These are phyloP conservation scores for Cutaneotrichosporon sp. DNA, from an alignment of 1,284 basidiomycete species.

Conservation along the genomic window DNA sequence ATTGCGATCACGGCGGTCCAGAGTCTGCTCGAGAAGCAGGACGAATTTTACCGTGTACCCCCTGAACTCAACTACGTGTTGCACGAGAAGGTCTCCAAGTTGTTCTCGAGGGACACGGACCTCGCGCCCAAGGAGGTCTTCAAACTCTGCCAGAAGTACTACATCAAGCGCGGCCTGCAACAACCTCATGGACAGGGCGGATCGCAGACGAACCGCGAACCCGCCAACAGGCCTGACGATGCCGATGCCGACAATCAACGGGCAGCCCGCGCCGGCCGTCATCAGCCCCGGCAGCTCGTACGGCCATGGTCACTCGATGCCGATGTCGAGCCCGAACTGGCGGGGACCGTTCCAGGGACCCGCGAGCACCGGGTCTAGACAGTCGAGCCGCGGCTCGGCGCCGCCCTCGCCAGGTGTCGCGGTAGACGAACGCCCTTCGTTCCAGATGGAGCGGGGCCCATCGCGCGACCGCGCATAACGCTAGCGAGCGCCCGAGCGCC, in stretches of 20 bases:
- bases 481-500: not conserved
- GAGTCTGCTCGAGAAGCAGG: conserved; percentile 84
- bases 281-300: conserved; percentile 5
- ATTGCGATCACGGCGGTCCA: conserved; percentile 83
- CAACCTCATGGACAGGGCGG: not conserved
- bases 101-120: conserved; percentile 77
- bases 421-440: conserved; percentile 31
- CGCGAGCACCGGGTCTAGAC: conserved; percentile 48
- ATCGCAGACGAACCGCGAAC: not conserved
- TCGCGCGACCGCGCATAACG: conserved; percentile 41
- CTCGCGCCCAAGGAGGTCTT: conserved; percentile 83
- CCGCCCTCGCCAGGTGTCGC: conserved; percentile 37
- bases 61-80: conserved; percentile 78
- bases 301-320: conserved; percentile 5
- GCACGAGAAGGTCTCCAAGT: conserved; percentile 69
- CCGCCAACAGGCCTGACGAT: not conserved
- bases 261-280: conserved; percentile 3
- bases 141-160: conserved; percentile 82
- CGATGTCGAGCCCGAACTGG: conserved; percentile 31
- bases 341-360: conserved; percentile 44
- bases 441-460: conserved; percentile 45
- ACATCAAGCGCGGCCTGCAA: conserved; percentile 38
- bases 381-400: conserved; percentile 51
- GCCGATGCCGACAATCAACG: conserved; percentile 21
- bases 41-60: conserved; percentile 87